Evolutionary conservation across 1,284 basidiomycete genomes (phyloP), one percentile per base, ranked within the genome.

Genomic region (Lentinula novae-zelandiae): DNA sequence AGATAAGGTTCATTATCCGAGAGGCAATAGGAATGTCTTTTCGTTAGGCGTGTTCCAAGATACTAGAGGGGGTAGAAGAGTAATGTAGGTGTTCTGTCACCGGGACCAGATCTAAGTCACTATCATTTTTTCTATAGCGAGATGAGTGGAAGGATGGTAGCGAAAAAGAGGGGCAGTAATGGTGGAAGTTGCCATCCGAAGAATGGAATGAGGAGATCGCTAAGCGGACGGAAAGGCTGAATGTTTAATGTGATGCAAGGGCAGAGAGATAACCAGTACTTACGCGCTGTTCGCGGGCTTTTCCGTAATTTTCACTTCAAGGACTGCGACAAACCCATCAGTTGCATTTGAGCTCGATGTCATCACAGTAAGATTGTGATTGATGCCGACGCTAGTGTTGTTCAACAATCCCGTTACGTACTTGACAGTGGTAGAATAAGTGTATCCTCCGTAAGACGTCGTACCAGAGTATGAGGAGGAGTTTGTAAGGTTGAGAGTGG

Each of bases 251-350:
- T 15, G 6, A 8, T 13, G 15, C 31, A 34, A 56, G 22, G 27
- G 15, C n/a, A 7, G 4, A 33, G 33, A 44, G 4, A 33, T n/a
- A 27, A 27, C 27, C 27, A 27, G 1, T 2, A 58, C 57, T 58
- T 13, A 58, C 57, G 38, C 52, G 52, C 53, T 54, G 46, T 61
- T 63, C 5, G 38, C 33, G 12, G 86, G 84, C 31, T 68, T 67
- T 39, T 64, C 70, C 1, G 83, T 80, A 48, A 95, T 86, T 68
- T 81, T 84, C 54, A 96, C 89, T 0, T 86, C 87, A 65, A 96
- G 68, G 1, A 98, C 77, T 0, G 93, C 94, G 0, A 97, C 89
- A 4, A 95, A 77, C 0, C 96, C 95, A 70, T 98, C 95, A 5
- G 89, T 81, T 0, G 94, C 86, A 56, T 85, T 86, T 13, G 75